phyloP scores from a whole-genome alignment of 2,329 filamentous ascomycete genomes.

The Bipolaris bicolor region DNA sequence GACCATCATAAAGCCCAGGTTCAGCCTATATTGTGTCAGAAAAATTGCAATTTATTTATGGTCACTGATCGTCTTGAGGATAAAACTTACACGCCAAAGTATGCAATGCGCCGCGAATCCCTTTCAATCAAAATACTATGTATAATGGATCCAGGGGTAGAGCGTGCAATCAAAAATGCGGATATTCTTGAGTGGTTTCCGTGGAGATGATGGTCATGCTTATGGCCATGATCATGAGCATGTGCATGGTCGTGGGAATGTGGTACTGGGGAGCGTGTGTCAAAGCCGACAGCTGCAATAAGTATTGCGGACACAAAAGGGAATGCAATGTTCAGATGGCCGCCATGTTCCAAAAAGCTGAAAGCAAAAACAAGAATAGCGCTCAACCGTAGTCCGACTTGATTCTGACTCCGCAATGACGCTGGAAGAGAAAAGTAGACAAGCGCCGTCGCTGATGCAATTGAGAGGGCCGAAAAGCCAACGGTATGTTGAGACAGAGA shows the following conservation, averaged over 20 bases:
- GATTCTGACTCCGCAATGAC: slow-evolving; percentile 48
- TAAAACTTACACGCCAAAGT: slow-evolving; percentile 82
- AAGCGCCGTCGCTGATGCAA: slow-evolving; percentile 52
- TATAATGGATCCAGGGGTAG: slow-evolving; percentile 75
- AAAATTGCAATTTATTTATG: too few relatives aligned
- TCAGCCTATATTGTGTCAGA: slow-evolving; percentile 65
- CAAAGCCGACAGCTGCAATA: slow-evolving; percentile 50
- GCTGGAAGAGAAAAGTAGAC: slow-evolving; percentile 52
- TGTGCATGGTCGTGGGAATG: slow-evolving; percentile 41
- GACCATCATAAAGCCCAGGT: slow-evolving; percentile 92
- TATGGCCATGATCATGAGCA: slow-evolving; percentile 31
- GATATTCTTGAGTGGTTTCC: slow-evolving; percentile 72
- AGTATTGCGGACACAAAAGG: slow-evolving; percentile 39
- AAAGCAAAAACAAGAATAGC: slow-evolving; percentile 32
- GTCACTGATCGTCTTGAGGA: too few relatives aligned
- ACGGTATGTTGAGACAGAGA: slow-evolving; percentile 41
- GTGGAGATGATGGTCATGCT: slow-evolving; percentile 47
- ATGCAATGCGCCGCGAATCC: slow-evolving; percentile 93
- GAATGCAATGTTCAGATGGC: slow-evolving; percentile 22
- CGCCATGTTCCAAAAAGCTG: slow-evolving; percentile 31
- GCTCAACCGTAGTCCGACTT: slow-evolving; percentile 42
- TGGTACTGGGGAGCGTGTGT: slow-evolving; percentile 41
- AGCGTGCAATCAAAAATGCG: slow-evolving; percentile 71
- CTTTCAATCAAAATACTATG: slow-evolving; percentile 88
- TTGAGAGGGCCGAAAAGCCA: slow-evolving; percentile 49